Conservation (phyloP, 2,329 filamentous ascomycete genomes). For the Aureobasidium pullulans region DNA sequence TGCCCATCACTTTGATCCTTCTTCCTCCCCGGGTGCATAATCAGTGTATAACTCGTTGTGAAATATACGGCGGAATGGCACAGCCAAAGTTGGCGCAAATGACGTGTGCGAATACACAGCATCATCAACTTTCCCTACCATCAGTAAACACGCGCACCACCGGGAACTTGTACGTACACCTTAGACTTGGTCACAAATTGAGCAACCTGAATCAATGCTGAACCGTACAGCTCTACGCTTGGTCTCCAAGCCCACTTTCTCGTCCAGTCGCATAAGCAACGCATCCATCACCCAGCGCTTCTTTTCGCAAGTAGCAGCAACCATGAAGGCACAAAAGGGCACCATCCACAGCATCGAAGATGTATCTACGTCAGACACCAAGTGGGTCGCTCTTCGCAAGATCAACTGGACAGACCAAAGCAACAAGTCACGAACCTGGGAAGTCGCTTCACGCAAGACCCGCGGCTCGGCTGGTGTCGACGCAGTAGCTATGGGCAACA, state of each 20-base stretch:
- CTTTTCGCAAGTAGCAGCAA: neutral
- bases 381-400: slow-evolving; percentile 11
- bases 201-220: neutral
- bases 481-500: slow-evolving; percentile 51
- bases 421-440: slow-evolving; percentile 42
- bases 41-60: too few species aligned
- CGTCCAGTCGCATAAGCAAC: neutral
- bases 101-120: neutral
- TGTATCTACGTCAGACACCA: slow-evolving; percentile 8
- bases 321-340: slow-evolving; percentile 13
- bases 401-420: slow-evolving; percentile 25
- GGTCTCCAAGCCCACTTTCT: neutral
- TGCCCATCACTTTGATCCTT: too few species aligned
- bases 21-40: too few species aligned
- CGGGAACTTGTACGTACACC: neutral
- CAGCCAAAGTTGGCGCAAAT: neutral
- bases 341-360: slow-evolving; percentile 5
- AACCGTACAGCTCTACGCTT: neutral
- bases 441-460: slow-evolving; percentile 44
- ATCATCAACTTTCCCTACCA: neutral
- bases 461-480: slow-evolving; percentile 51
- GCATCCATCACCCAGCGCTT: neutral
- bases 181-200: neutral
- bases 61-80: neutral
- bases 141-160: neutral